A percentile compares a stretch with the other conserved stretches of the same genome.
Evolutionary conservation across 208 protist species (phyloP).

Genomic region (Balamuthia mandrillaris): DNA sequence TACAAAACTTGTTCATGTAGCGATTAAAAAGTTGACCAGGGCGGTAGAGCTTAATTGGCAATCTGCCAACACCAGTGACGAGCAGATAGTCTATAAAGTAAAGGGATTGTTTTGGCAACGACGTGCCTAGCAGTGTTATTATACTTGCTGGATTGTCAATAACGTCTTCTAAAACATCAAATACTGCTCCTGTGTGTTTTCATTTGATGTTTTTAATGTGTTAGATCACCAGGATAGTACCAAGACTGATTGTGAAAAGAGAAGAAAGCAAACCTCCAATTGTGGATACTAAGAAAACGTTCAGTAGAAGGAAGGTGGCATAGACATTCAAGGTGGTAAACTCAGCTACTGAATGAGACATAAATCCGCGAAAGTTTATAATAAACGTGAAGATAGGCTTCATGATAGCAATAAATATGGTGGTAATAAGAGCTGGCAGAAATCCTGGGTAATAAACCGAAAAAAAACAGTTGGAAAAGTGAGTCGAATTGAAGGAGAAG

Average conservation of each 20-base stretch:
- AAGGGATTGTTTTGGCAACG: background rate
- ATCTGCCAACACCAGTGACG: background rate
- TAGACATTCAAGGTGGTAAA: conserved; percentile 16
- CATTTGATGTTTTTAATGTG: no score
- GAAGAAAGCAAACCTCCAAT: background rate
- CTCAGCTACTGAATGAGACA: background rate
- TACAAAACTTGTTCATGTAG: background rate
- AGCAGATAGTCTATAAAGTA: conserved; percentile 33
- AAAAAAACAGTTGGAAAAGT: no score
- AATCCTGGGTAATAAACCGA: no score
- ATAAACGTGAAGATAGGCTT: conserved; percentile 17
- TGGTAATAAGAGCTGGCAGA: background rate
- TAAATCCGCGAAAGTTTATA: background rate
- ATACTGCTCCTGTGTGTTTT: background rate
- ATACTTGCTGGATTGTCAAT: background rate
- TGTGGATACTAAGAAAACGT: conserved; percentile 24
- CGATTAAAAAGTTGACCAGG: background rate
- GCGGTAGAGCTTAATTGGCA: conserved; percentile 16
- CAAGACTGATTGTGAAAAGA: background rate
- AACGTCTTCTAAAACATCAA: background rate
- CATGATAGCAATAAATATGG: conserved; percentile 25
- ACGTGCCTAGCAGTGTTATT: background rate
- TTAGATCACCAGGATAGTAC: no score
- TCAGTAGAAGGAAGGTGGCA: background rate
- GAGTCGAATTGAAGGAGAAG: background rate